Evolutionary conservation across 2,329 filamentous ascomycete genomes (phyloP), one percentile per base, ranked within the genome.

Genomic region (Fonsecaea monophora): DNA sequence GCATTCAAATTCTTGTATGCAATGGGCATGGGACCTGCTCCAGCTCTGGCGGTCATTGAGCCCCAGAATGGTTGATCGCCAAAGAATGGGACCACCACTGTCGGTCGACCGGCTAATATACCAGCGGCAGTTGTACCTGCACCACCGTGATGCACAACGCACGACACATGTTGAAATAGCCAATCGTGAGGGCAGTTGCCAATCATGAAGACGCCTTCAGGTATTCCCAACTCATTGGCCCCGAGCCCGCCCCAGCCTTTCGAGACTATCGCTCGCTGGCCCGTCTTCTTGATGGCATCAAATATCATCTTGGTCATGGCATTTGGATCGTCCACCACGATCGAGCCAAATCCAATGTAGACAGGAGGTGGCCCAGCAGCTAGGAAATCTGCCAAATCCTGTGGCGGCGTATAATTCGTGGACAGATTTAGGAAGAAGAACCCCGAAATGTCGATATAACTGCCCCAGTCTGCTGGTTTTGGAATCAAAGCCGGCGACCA

Each of bases 201-300:
- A 42, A 96, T 83, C 87, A 96, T 92, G 75, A 91, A 92, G 1
- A 96, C 87, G 3, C 88, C 87, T 2, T 92, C 87, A 0, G 92
- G 92, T n/a, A 92, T 78, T 0, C 85, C 85, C 3, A 90, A 76
- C 37, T 87, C 82, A 72, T 92, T 90, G 0, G 87, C 90, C 35
- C 92, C 92, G 7, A 96, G 82, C 0, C 92, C 92, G 57, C 92
- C 92, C 93, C 92, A 96, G 15, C 92, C 93, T 74, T 94, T 93
- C 0, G 92, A 94, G 0, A 96, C 89, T 0, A 96, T 80, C 1
- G 92, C 92, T 64, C 92, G 84, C n/a, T 91, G 85, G 0, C 90
- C 90, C 0, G 89, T 84, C 9, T 84, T 82, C 60, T 83, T 80
- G 2, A 93, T 82, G 0, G 91, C 90, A 13, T 91, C 87, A 64